Evolutionary conservation across 495 filamentous ascomycete genomes (phyloP), one percentile per base, ranked within the genome.

Genomic region (Astrothelium macrocarpum): DNA sequence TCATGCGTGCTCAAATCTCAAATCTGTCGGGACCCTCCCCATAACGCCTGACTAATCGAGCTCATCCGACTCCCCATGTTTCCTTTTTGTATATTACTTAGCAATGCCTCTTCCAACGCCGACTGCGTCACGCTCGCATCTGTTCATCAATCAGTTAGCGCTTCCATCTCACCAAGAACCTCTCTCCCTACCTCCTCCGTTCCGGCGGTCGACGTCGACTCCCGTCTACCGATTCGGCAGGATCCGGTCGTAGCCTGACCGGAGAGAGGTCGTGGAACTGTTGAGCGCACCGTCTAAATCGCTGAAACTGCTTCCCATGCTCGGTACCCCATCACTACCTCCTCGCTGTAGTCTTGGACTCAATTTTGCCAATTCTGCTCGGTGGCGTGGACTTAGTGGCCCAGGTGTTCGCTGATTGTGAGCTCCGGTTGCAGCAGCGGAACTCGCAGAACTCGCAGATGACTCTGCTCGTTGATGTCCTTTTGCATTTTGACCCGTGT

Each of bases 231-330:
- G 49, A 29, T 56, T 56, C 12, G 49, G 25, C 1, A 65, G 16
- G 36, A 61, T 56, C 7, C 49, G 49, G 49, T 56, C 49, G 49
- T 56, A 56, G 49, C 36, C 10, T 18, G 53, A 64, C 18, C 16
- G 23, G 58, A 56, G 58, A 32, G 65, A 59, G 43, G 42, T 28
- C 39, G 65, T 45, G 45, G 61, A 61, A 65, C 53, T 32, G 10
- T 20, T 31, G 53, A 56, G 75, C 80, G 66, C 80, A 93, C 90
- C 91, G 74, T 97, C 95, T 31, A 98, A 79, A 77, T 98, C 94
- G 74, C 92, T 96, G 71, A 95, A 98, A 72, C 92, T 96, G 71
- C 91, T 96, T 0, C 93, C 91, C 89, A 97, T 97, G 68, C 95
- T 98, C 0, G 91, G 94, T 1, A 90, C 91, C 59, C 79, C 91